These are phyloP conservation scores for Cladorrhinum sp. DNA, from an alignment of 2,329 filamentous ascomycete species.

Conservation along the genomic window DNA sequence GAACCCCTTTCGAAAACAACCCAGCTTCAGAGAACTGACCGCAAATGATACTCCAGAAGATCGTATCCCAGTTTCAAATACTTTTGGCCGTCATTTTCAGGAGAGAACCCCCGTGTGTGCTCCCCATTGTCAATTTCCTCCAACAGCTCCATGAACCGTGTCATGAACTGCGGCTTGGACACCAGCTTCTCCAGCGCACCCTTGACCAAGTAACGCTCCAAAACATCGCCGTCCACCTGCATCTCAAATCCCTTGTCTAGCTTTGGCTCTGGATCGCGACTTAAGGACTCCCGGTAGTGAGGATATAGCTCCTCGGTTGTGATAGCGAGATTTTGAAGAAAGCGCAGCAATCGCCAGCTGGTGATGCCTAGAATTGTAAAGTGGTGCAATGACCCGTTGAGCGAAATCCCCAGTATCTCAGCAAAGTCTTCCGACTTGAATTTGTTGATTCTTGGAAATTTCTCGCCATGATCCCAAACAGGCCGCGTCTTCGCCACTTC, in stretches of 20 bases:
- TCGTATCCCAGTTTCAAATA: conserved; percentile 52
- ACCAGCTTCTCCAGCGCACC: conserved; percentile 45
- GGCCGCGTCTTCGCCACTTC: conserved; percentile 51
- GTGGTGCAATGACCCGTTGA: conserved; percentile 67
- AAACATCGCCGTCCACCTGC: conserved; percentile 67
- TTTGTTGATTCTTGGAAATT: conserved; percentile 41
- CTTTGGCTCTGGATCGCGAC: conserved; percentile 38
- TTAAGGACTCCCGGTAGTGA: conserved; percentile 33
- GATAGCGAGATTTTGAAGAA: conserved; percentile 68
- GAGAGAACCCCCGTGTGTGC: conserved; percentile 37
- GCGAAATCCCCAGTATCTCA: conserved; percentile 61
- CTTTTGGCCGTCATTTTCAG: conserved; percentile 23
- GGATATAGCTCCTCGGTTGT: conserved; percentile 47
- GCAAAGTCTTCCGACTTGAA: conserved; percentile 40
- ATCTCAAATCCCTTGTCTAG: conserved; percentile 44
- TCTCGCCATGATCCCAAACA: conserved; percentile 42
- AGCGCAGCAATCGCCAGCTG: conserved; percentile 66
- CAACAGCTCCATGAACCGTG: conserved; percentile 48
- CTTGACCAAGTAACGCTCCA: conserved; percentile 51
- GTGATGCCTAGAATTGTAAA: conserved; percentile 63
- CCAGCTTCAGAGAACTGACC: conserved; percentile 44
- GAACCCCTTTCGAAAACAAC: background rate
- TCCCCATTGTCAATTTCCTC: conserved; percentile 46
- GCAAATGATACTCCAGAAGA: conserved; percentile 52
- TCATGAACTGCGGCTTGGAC: conserved; percentile 31